These are phyloP conservation scores for Cyclocybe aegerita DNA, from an alignment of 768 basidiomycete genomes.

Conservation along the genomic window DNA sequence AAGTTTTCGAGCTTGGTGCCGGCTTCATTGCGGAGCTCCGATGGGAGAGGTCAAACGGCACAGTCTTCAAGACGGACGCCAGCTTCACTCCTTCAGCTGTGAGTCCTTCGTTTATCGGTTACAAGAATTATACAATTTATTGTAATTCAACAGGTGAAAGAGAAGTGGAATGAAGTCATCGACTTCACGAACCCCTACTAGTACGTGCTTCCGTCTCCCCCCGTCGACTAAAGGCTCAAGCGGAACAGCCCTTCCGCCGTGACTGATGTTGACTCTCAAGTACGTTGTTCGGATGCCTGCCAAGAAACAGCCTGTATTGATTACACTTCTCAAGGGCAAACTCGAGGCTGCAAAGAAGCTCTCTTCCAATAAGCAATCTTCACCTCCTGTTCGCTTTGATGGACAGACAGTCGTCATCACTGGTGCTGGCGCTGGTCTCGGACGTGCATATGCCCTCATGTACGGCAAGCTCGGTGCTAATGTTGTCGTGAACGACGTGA, in stretches of 20 bases:
- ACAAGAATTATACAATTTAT: background rate
- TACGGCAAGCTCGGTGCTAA: conserved; percentile 93
- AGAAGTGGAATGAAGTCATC: conserved; percentile 77
- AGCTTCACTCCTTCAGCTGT: conserved; percentile 95
- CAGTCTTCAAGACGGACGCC: conserved; percentile 85
- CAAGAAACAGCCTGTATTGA: background rate
- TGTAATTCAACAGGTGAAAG: conserved; percentile 58
- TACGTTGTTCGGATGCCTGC: conserved; percentile 21
- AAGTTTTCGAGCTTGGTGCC: conserved; percentile 90
- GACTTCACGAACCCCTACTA: conserved; percentile 75
- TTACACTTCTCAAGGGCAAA: conserved; percentile 37
- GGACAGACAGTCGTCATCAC: conserved; percentile 93
- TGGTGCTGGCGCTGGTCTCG: conserved; percentile 93
- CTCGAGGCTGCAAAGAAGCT: conserved; percentile 64
- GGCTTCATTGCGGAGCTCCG: conserved; percentile 90
- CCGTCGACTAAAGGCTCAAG: conserved; percentile 1
- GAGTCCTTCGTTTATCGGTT: conserved; percentile 15
- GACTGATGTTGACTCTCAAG: conserved; percentile 61
- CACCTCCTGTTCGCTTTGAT: conserved; percentile 75
- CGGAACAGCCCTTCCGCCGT: conserved; percentile 59
- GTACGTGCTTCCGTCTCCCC: conserved; percentile 39
- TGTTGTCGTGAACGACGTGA: conserved; percentile 95
- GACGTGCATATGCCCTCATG: conserved; percentile 89
- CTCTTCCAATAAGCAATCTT: conserved; percentile 67
- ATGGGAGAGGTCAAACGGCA: conserved; percentile 89